These are phyloP conservation scores for Rhazya stricta DNA, from an alignment of 257 asterid genomes.

Conservation along the genomic window DNA sequence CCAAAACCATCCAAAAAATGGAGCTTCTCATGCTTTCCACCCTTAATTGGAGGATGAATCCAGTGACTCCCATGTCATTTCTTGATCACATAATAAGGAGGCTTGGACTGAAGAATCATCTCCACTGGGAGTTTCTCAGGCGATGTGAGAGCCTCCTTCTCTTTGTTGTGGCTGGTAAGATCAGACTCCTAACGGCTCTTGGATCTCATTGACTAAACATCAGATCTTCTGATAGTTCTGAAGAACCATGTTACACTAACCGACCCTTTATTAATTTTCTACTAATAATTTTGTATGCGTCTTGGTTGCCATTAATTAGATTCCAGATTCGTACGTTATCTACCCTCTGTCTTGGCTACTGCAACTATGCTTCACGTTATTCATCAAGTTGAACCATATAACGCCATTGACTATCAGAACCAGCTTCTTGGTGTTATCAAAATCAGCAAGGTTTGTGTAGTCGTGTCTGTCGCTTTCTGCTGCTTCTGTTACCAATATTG, in stretches of 20 bases:
- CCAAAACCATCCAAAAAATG: conserved; percentile 78
- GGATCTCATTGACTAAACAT: conserved; percentile 14
- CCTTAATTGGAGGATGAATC: conserved; percentile 91
- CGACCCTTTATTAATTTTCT: not conserved
- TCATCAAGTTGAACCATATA: conserved; percentile 48
- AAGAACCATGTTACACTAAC: not conserved
- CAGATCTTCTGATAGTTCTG: conserved; percentile 13
- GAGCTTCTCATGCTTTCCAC: conserved; percentile 78
- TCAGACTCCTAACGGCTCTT: not conserved
- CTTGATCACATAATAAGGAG: conserved; percentile 69
- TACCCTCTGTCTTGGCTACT: conserved; percentile 76
- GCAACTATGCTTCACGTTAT: conserved; percentile 86
- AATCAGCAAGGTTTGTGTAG: conserved; percentile 51
- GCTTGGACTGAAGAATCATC: conserved; percentile 51
- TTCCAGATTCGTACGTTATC: conserved; percentile 53
- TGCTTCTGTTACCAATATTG: not conserved
- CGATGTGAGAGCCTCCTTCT: conserved; percentile 63
- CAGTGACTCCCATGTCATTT: conserved; percentile 82
- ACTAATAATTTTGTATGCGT: not conserved
- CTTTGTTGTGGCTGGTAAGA: conserved; percentile 57
- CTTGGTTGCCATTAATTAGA: conserved; percentile 33
- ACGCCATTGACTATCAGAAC: conserved; percentile 50
- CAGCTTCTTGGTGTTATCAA: conserved; percentile 70
- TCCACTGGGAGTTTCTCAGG: conserved; percentile 58
- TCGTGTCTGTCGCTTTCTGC: conserved; percentile 6